phyloP scores from a whole-genome alignment of 2,329 filamentous ascomycete genomes.

The Exophiala bonariae region DNA sequence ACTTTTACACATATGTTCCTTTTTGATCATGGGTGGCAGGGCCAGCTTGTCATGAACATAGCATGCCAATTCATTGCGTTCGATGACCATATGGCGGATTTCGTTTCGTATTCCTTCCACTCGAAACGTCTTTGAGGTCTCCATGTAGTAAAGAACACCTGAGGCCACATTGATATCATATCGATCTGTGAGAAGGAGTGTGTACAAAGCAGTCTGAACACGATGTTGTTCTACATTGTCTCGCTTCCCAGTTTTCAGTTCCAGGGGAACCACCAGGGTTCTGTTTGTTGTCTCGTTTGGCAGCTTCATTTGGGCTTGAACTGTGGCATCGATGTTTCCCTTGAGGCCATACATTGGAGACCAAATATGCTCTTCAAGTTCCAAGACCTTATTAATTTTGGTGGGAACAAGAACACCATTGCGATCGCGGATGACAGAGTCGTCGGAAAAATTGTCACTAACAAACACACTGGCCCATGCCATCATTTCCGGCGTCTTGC shows the following conservation, averaged over 20 bases:
- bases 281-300: slow-evolving; percentile 56
- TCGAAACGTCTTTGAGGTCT: slow-evolving; percentile 80
- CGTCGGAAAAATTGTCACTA: slow-evolving; percentile 64
- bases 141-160: slow-evolving; percentile 92
- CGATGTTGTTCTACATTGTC: slow-evolving; percentile 77
- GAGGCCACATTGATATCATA: slow-evolving; percentile 90
- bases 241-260: slow-evolving; percentile 89
- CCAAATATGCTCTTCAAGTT: slow-evolving; percentile 98
- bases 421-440: slow-evolving; percentile 75
- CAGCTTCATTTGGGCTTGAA: slow-evolving; percentile 81
- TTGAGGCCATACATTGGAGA: slow-evolving; percentile 97
- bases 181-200: slow-evolving; percentile 84
- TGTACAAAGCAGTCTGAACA: slow-evolving; percentile 93
- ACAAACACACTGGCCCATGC: slow-evolving; percentile 85
- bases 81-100: slow-evolving; percentile 93
- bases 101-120: slow-evolving; percentile 85
- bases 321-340: slow-evolving; percentile 95
- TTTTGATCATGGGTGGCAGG: slow-evolving; percentile 82
- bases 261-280: slow-evolving; percentile 84
- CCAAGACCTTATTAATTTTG: slow-evolving; percentile 88
- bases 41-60: slow-evolving; percentile 80
- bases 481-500: slow-evolving; percentile 79
- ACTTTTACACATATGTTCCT: slow-evolving; percentile 74
- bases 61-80: slow-evolving; percentile 84
- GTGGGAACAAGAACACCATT: slow-evolving; percentile 75